Evolutionary conservation across 1,139 yeast genomes (phyloP).

Genomic region (Taphrina wiesneri): DNA sequence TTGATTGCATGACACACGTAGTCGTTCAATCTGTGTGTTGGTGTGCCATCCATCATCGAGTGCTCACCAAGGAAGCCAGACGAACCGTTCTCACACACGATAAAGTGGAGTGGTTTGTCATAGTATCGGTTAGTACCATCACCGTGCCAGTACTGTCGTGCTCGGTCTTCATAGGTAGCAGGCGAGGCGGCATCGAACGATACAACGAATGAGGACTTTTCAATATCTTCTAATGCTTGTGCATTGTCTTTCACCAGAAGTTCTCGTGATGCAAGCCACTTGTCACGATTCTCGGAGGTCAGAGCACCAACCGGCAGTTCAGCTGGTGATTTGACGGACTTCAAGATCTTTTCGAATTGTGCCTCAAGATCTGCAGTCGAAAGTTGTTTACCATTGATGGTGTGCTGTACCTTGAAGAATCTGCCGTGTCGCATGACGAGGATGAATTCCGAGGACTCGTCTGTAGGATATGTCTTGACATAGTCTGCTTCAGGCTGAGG

Average conservation of each 20-base stretch:
- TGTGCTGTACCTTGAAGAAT: conserved; percentile 74
- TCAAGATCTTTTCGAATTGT: conserved; percentile 59
- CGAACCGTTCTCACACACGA: conserved; percentile 76
- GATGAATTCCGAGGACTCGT: conserved; percentile 61
- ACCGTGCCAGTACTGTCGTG: conserved; percentile 92
- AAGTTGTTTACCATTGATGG: conserved; percentile 55
- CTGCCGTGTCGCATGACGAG: conserved; percentile 74
- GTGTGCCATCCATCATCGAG: conserved; percentile 97
- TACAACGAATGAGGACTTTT: conserved; percentile 75
- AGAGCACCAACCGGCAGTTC: conserved; percentile 71
- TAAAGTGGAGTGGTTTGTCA: conserved; percentile 88
- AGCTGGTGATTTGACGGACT: conserved; percentile 51
- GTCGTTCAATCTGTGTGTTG: conserved; percentile 86
- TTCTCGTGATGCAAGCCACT: conserved; percentile 66
- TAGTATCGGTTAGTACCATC: conserved; percentile 86
- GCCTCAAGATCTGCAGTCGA: conserved; percentile 64
- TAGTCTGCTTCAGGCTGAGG: conserved; percentile 65
- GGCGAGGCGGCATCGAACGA: conserved; percentile 77
- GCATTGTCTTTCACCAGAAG: conserved; percentile 57
- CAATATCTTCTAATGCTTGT: conserved; percentile 65
- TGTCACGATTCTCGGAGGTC: conserved; percentile 84
- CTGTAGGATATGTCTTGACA: conserved; percentile 51
- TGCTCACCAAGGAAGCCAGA: conserved; percentile 97
- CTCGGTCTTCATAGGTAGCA: conserved; percentile 77
- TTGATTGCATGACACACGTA: conserved; percentile 61